Evolutionary conservation across 2,329 filamentous ascomycete species (phyloP), one percentile per base, ranked within the genome.

Genomic region (Arthrobotrys sinensis): DNA sequence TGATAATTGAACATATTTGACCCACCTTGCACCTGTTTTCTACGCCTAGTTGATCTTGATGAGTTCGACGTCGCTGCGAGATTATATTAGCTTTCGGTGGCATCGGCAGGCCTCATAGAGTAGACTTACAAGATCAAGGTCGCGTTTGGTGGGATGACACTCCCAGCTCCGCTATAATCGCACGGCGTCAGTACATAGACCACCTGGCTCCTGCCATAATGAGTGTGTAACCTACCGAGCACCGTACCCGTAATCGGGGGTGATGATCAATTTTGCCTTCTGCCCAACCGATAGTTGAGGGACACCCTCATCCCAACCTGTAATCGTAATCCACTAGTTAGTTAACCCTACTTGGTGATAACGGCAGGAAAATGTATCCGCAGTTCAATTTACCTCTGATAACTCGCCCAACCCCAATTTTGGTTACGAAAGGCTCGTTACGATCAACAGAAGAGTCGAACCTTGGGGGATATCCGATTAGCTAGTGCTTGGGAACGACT

Each of bases 391-490:
- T 60, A 76, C 90, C 95, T 87, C 89, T 90, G 86, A 99, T 97
- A 83, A 98, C 92, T 83, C 89, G 88, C 69, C 93, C 93, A 80
- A 92, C 87, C 65, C 96, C 96, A 84, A 99, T 98, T 73, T 85
- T 83, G 80, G 90, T 92, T 79, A 89, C 86, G 83, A 98, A 94
- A 84, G 80, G 76, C 6, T 93, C 90, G 60, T 90, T 91, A 70
- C 93, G 90, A 79, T 90, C 91, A 80, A 91, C 87, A 16, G 95
- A 97, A 76, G 91, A 92, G 86, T 98, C 96, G 86, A 99, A 98
- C 40, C 72, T 76, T 36, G n/a, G 14, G 19, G 8, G 7, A 38
- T n/a, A 57, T 21, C 8, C 16, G 32, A n/a, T 66, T 66, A 36
- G 45, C 28, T 14, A 0, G 16, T 12, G 14, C 2, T 3, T n/a